Base-by-base conservation (phyloP, 2,329 filamentous ascomycete genomes). In the Verticillium nonalfalfae region DNA sequence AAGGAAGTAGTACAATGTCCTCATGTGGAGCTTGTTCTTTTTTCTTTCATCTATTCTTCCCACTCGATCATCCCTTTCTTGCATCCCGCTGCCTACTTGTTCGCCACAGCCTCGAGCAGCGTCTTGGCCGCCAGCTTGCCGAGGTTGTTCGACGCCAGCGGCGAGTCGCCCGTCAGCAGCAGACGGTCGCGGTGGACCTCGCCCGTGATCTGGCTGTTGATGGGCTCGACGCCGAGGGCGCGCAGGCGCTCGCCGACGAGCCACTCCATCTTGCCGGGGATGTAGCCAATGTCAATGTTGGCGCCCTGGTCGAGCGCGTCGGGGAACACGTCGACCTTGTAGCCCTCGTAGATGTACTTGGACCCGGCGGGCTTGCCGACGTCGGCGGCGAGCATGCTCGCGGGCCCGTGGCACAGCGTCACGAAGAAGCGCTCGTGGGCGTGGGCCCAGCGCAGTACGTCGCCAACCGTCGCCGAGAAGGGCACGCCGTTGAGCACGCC, bases 221-320 rank as follows among this genome's bases (percentile, higher is more conserved):
- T 36, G 18, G 60, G 45, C 58, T 57, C 62, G 39, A 66, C 60
- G 18, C 64, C 64, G 3, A 63, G 65, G 56, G 61, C 59, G 1
- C 45, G 38, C 10, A 66, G 60, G 7, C 54, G 7, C 26, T 66
- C 64, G 38, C 64, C 65, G 4, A 66, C 65, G n/a, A 65, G 60
- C 65, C 65, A 66, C 34, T 58, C 35, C 65, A 66, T 66, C 62
- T 66, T 65, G 56, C 65, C 64, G 26, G 65, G 65, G 34, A 66
- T 63, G 57, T 66, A 66, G 36, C 65, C 65, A 56, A 66, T 66
- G 14, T 64, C 65, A 18, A 66, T 61, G 50, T 66, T 66, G 7
- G 62, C 35, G 33, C 62, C 64, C 39, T 40, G 35, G 55, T 66
- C 65, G 18, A 66, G 61, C 14, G 62, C 59, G 59, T 66, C 65